Conservation (phyloP, 2,329 filamentous ascomycete species). For the Paramyrothecium sp. region DNA sequence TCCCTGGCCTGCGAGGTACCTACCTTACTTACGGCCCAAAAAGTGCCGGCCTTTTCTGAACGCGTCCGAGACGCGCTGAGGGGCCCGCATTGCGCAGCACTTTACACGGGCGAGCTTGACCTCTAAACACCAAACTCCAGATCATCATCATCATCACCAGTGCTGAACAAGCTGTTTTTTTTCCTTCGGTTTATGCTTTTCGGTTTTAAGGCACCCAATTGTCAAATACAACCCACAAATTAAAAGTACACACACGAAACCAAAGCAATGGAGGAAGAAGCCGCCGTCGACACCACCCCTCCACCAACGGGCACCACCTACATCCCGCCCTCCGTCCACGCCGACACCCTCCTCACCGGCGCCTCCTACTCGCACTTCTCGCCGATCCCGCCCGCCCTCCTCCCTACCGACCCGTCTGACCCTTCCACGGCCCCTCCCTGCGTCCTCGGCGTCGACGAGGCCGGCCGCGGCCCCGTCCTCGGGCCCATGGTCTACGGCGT, state of each 20-base stretch:
- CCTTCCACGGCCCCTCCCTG: constrained; percentile 45
- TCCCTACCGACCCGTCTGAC: constrained; percentile 35
- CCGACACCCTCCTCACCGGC: constrained; percentile 56
- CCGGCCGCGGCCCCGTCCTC: constrained; percentile 89
- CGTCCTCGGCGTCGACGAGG: constrained; percentile 88
- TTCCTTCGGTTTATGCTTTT: neutral
- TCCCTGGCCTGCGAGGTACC: neutral
- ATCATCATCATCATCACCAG: too few species aligned
- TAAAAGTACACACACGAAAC: too few species aligned
- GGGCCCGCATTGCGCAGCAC: neutral
- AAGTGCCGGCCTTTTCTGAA: constrained; percentile 7
- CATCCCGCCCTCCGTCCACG: constrained; percentile 68
- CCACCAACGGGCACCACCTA: constrained; percentile 36
- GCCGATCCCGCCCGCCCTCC: constrained; percentile 61
- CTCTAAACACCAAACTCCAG: too few species aligned
- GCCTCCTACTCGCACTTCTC: constrained; percentile 73
- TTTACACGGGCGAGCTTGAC: neutral
- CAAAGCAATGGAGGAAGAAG: constrained; percentile 13
- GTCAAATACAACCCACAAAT: too few species aligned
- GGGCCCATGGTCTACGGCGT: constrained; percentile 74
- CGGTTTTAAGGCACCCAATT: too few species aligned
- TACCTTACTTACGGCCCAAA: neutral
- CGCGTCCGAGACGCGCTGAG: constrained; percentile 8
- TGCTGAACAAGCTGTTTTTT: too few species aligned
- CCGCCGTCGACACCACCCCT: constrained; percentile 3